phyloP scores from a whole-genome alignment of 352 stramenopile species.

The Pythium aphanidermatum region DNA sequence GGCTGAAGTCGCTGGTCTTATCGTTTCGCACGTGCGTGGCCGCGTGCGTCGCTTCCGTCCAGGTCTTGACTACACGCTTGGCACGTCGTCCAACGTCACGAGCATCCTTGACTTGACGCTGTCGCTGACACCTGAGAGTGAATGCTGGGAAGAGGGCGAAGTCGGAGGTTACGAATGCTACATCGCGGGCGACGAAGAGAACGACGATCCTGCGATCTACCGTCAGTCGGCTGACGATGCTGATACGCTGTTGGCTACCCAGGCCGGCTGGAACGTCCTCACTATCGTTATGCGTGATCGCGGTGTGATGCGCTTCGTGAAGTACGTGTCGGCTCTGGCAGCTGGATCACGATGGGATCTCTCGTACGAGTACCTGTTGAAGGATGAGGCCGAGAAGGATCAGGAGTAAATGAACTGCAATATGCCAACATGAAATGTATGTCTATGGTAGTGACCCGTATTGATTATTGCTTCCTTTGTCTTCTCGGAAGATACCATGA shows the following conservation, averaged over 20 bases:
- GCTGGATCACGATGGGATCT: constrained; percentile 87
- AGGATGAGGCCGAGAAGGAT: neutral
- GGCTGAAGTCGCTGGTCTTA: constrained; percentile 35
- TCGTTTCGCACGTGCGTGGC: constrained; percentile 30
- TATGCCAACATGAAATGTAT: constrained; percentile 3
- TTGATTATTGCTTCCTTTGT: no score
- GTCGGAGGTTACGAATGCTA: constrained; percentile 88
- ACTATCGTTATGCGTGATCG: constrained; percentile 87
- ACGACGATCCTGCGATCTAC: constrained; percentile 53
- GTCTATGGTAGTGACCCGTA: neutral
- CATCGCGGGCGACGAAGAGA: constrained; percentile 73
- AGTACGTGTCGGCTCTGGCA: constrained; percentile 84
- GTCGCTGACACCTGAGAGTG: constrained; percentile 30
- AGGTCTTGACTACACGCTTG: constrained; percentile 91
- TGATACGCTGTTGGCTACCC: constrained; percentile 82
- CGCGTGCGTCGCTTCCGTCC: constrained; percentile 79
- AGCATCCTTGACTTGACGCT: constrained; percentile 38
- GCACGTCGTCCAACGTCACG: constrained; percentile 37
- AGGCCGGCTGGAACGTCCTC: constrained; percentile 84
- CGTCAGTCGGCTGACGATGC: constrained; percentile 51
- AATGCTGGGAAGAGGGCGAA: constrained; percentile 24
- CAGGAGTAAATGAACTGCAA: no score
- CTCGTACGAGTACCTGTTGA: constrained; percentile 35
- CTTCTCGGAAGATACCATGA: no score
- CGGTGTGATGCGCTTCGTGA: constrained; percentile 90